Conservation (phyloP, 768 basidiomycete genomes). For the Panellus pusillus region DNA sequence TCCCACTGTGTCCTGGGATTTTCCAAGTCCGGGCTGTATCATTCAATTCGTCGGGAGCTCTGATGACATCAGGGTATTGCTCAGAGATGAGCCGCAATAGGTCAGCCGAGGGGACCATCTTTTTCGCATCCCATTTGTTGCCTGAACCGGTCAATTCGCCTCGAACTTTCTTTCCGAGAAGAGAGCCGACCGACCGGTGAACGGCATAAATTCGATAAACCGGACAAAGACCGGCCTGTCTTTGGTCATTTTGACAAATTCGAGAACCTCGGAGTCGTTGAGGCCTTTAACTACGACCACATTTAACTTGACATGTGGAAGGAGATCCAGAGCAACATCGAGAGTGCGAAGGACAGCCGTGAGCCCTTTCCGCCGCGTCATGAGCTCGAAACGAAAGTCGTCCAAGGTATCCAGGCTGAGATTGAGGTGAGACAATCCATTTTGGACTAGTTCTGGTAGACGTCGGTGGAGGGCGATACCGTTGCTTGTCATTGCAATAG, state of each 20-base stretch:
- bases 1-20: constrained; percentile 69
- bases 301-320: constrained; percentile 73
- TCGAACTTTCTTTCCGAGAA: constrained; percentile 1
- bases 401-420: constrained; percentile 80
- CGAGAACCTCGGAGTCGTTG: constrained; percentile 77
- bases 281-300: constrained; percentile 80
- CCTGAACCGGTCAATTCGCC: constrained; percentile 41
- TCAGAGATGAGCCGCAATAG: constrained; percentile 52
- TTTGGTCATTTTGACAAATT: constrained; percentile 78
- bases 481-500: constrained; percentile 87
- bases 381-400: constrained; percentile 84
- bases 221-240: constrained; percentile 66
- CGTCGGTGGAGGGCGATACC: constrained; percentile 75
- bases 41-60: constrained; percentile 65
- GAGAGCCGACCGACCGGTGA: constrained; percentile 56
- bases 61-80: constrained; percentile 50
- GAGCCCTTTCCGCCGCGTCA: constrained; percentile 78
- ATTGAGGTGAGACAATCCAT: constrained; percentile 78
- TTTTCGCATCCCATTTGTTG: constrained; percentile 80
- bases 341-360: constrained; percentile 71
- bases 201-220: constrained; percentile 96
- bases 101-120: constrained; percentile 77
- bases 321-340: constrained; percentile 56
- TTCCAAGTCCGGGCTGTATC: constrained; percentile 83
- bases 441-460: constrained; percentile 63